Percentiles rank a stretch among this genome's conserved stretches.
phyloP scores from a whole-genome alignment of 345 rosid genomes.

The Eutrema heterophyllum region DNA sequence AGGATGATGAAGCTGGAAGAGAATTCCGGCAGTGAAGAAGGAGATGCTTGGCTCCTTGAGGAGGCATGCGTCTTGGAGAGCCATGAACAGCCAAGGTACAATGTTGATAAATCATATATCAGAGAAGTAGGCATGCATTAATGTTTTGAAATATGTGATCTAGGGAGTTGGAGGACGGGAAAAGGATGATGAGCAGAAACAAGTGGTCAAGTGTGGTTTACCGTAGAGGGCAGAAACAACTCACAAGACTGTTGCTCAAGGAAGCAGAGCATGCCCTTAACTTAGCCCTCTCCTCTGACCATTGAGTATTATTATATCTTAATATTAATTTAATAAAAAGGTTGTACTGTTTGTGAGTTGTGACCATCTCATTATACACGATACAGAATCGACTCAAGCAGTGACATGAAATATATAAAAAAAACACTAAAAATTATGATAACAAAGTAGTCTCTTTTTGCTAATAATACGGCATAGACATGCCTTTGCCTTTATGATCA shows the following conservation, averaged over 20 bases:
- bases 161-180: slow-evolving; percentile 17
- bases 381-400: too few relatives aligned
- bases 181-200: slow-evolving; percentile 42
- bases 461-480: not conserved
- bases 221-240: slow-evolving; percentile 72
- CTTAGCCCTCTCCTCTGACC: slow-evolving; percentile 48
- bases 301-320: slow-evolving; percentile 31
- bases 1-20: slow-evolving; percentile 88
- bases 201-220: slow-evolving; percentile 64
- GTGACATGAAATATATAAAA: too few relatives aligned
- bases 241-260: slow-evolving; percentile 55
- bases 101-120: not conserved
- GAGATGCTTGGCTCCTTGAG: slow-evolving; percentile 47
- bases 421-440: too few relatives aligned
- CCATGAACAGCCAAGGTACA: slow-evolving; percentile 30
- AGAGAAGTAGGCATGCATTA: not conserved
- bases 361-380: not conserved
- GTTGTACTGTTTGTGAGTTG: not conserved
- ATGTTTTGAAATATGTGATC: not conserved
- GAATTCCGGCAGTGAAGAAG: slow-evolving; percentile 56
- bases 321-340: not conserved
- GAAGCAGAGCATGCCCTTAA: slow-evolving; percentile 83
- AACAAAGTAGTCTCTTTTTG: not conserved
- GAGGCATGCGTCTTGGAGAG: slow-evolving; percentile 32
- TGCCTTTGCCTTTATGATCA: not conserved